Conservation (phyloP, 306 rosid species). For the Medicago lupulina region DNA sequence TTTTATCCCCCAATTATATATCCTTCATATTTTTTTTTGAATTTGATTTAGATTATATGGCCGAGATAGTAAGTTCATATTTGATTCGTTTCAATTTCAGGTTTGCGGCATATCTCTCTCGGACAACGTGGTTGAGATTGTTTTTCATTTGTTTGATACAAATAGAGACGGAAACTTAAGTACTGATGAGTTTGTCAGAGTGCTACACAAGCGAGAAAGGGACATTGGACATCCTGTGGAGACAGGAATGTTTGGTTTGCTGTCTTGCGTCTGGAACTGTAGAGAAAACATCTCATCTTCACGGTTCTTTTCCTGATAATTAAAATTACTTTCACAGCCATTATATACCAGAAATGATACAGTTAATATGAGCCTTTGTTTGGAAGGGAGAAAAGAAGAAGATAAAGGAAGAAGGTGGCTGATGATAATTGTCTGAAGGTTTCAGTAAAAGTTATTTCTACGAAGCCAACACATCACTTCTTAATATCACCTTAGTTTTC, state of each 20-base stretch:
- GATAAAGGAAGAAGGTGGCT: not conserved
- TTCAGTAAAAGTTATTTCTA: not conserved
- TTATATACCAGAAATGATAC: constrained; percentile 13
- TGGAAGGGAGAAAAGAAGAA: not conserved
- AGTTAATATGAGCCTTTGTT: constrained; percentile 2
- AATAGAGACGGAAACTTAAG: constrained; percentile 73
- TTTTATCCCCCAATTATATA: not conserved
- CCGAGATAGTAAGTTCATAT: not conserved
- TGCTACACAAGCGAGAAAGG: constrained; percentile 66
- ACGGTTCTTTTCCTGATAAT: constrained; percentile 37
- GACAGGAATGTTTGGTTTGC: constrained; percentile 58
- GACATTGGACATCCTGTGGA: constrained; percentile 68
- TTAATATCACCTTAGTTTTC: not conserved
- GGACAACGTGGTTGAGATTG: constrained; percentile 65
- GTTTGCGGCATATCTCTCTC: constrained; percentile 73
- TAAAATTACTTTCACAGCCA: constrained; percentile 6
- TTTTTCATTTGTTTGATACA: constrained; percentile 77
- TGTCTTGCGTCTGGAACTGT: constrained; percentile 51
- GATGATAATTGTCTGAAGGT: constrained; percentile 4
- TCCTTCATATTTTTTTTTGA: not conserved
- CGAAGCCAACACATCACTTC: not conserved
- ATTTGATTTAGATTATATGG: constrained; percentile 2
- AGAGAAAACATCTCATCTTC: constrained; percentile 32
- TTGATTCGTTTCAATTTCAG: constrained; percentile 53
- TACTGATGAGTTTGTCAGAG: constrained; percentile 68